Evolutionary conservation across 306 rosid species (phyloP), one percentile per base, ranked within the genome.

Genomic region (Betula pendula): DNA sequence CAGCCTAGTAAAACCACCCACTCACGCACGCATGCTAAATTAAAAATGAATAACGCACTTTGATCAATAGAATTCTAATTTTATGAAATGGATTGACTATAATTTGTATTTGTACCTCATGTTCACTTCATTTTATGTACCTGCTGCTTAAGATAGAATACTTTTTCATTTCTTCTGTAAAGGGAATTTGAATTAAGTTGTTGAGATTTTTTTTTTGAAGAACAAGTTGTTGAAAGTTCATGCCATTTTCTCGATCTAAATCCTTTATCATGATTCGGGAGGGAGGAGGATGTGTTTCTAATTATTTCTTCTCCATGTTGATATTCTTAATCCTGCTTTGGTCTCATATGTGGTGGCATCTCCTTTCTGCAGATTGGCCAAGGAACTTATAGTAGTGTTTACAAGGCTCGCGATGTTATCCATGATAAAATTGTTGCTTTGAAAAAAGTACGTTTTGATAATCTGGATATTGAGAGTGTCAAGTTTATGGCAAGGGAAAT

Each of bases 401-500:
- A 86, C 83, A 94, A 92, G 89, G 98, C 98, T 63, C 95, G 85
- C 5, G 98, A 94, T 84, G 77, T 92, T 58, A 43, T 75, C 80
- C 45, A 79, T 75, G 80, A 85, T 74, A 92, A 81, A 85, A 77
- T 88, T 1, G 97, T 94, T 69, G 98, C 98, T 72, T 83, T 94
- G 85, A 94, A 94, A 79, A 88, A 88, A 79, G 97, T 94, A 20
- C 90, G 97, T 63, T 94, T 94, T 71, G 98, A 94, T 84, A 89
- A 87, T 87, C 92, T 88, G 44, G 98, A 95, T 74, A 73, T 77
- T 17, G 98, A 95, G 86, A 95, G 98, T 78, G 93, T 95, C 77
- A 90, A 82, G 88, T 95, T 95, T 62, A 95, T 95, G 98, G 96
- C 98, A 65, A 87, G 98, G 81, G 98, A 95, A 82, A 95, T 95